Evolutionary conservation across 495 filamentous ascomycete species (phyloP).

Genomic region (Penicillium argentinense): DNA sequence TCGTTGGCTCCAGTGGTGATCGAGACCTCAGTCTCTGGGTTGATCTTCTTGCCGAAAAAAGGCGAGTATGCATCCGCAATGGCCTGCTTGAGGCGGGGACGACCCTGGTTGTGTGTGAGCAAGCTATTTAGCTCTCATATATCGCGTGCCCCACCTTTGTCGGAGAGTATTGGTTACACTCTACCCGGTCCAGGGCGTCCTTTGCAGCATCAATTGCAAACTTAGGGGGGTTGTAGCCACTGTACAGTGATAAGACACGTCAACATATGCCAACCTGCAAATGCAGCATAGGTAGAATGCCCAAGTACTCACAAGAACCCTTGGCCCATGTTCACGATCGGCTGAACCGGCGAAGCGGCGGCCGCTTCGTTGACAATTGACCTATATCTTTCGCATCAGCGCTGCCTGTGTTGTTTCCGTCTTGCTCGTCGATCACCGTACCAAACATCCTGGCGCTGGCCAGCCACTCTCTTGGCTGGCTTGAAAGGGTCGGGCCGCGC

Average conservation of each 20-base stretch:
- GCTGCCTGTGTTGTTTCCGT: not conserved
- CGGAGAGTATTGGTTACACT: constrained; percentile 98
- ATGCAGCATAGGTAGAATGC: not conserved
- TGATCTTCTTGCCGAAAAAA: constrained; percentile 72
- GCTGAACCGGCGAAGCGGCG: constrained; percentile 79
- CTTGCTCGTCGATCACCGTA: constrained; percentile 32
- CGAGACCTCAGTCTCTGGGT: constrained; percentile 88
- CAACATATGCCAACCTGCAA: not conserved
- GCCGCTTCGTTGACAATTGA: constrained; percentile 94
- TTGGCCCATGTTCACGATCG: constrained; percentile 94
- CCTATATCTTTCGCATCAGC: constrained; percentile 45
- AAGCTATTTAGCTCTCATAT: not conserved
- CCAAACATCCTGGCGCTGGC: constrained; percentile 93
- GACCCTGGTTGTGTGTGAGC: constrained; percentile 52
- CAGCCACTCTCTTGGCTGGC: constrained; percentile 77
- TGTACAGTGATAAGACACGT: constrained; percentile 15
- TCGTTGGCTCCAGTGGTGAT: constrained; percentile 98
- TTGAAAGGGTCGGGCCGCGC: constrained; percentile 52
- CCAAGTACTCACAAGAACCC: constrained; percentile 73
- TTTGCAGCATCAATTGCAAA: constrained; percentile 94
- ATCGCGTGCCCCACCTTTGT: constrained; percentile 65
- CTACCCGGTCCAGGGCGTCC: constrained; percentile 82
- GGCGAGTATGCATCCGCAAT: constrained; percentile 87
- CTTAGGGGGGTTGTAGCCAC: constrained; percentile 90
- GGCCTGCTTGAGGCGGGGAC: constrained; percentile 86